Evolutionary conservation across 2,329 filamentous ascomycete genomes (phyloP), one percentile per base, ranked within the genome.

Genomic region (Clonostachys rosea): DNA sequence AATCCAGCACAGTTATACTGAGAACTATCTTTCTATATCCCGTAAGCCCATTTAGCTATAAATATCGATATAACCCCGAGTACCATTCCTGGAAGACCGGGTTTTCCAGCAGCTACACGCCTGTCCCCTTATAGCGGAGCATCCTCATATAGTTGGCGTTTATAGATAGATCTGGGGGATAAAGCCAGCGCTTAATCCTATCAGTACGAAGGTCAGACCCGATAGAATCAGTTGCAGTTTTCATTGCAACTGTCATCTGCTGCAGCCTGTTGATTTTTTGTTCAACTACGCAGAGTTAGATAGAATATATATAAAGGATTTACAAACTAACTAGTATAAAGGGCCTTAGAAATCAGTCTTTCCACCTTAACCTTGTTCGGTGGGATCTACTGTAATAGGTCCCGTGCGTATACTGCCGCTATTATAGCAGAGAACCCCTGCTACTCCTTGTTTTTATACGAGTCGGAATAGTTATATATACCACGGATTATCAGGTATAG

Each of bases 401-500:
- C 49, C 47, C 54, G 59, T 1, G 56, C 53, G 40, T 58, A 62
- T 17, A 50, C 58, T 5, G 59, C 59, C 13, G 58, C 56, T 33
- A 47, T 48, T 34, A 56, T 51, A 2, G 59, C 55, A 5, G 58
- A 49, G 47, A 55, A 61, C 14, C 48, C 43, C 37, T 60, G 58
- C 58, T 54, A 62, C 3, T 40, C 42, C 7, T 57, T 52, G 39
- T 56, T 57, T 39, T 61, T 61, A 37, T 62, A 55, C 8, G 56
- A 54, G 45, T 65, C 62, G 1, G 61, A 49, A 40, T 65, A 66
- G 52, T 65, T 59, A 48, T 54, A 62, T 34, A 66, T 60, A 2
- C 62, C 62, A 8, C 58, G 54, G 40, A 65, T 56, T 13, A 61
- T 55, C 8, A 64, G 45, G 30, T 59, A 63, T 4, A 52, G 56